These are phyloP conservation scores for Hsuehochloa calcarea DNA, from an alignment of 176 grass and related monocot genomes.

Conservation along the genomic window DNA sequence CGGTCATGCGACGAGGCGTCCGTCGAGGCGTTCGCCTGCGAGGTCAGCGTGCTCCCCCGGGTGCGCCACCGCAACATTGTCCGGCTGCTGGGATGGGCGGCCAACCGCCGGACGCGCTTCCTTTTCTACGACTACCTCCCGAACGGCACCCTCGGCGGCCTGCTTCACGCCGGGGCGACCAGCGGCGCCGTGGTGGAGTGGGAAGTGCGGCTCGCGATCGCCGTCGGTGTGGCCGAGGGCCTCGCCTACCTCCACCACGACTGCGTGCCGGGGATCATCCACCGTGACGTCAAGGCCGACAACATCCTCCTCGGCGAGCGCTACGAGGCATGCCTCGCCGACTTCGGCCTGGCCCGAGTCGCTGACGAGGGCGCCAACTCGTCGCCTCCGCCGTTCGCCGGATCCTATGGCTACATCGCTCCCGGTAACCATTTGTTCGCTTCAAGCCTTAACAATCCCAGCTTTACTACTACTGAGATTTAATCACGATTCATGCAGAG, in stretches of 20 bases:
- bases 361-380: constrained; percentile 58
- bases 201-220: constrained; percentile 70
- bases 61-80: constrained; percentile 89
- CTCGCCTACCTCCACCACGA: constrained; percentile 88
- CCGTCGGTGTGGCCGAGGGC: constrained; percentile 77
- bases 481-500: neutral
- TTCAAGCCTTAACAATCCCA: neutral
- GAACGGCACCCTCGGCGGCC: constrained; percentile 65
- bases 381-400: constrained; percentile 59
- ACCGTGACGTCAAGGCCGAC: constrained; percentile 87
- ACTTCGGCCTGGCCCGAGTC: constrained; percentile 73
- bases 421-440: constrained; percentile 46
- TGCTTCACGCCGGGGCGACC: constrained; percentile 41
- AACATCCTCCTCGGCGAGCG: constrained; percentile 88
- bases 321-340: constrained; percentile 86
- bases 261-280: constrained; percentile 69
- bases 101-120: constrained; percentile 73
- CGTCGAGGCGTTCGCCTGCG: constrained; percentile 56
- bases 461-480: neutral
- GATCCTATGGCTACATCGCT: constrained; percentile 89
- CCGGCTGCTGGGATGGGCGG: constrained; percentile 77
- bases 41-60: constrained; percentile 68
- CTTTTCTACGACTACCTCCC: constrained; percentile 92
- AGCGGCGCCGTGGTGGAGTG: constrained; percentile 54
- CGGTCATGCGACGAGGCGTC: constrained; percentile 58